These are phyloP conservation scores for Fusarium setosum DNA, from an alignment of 2,329 filamentous ascomycete species.

Conservation along the genomic window DNA sequence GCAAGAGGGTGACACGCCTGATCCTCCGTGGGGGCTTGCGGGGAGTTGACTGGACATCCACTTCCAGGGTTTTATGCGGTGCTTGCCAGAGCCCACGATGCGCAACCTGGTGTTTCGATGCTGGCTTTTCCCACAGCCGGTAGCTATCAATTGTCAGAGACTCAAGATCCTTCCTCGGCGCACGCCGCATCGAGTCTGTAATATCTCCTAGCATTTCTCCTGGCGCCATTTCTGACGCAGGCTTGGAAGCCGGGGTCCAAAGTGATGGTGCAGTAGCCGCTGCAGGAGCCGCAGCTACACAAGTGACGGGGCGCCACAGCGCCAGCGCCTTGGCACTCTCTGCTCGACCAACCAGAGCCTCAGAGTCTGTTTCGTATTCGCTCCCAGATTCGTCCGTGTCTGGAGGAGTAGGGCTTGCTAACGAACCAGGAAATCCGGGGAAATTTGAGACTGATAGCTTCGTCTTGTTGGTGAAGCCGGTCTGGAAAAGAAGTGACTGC, in stretches of 20 bases:
- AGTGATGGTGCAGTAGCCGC: constrained; percentile 34
- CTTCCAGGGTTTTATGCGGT: constrained; percentile 19
- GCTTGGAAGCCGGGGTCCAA: constrained; percentile 35
- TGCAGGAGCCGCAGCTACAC: constrained; percentile 19
- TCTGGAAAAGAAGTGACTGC: constrained; percentile 25
- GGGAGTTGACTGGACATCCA: constrained; percentile 56
- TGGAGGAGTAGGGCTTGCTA: constrained; percentile 58
- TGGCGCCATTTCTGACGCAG: constrained; percentile 14
- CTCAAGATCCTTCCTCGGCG: constrained; percentile 19
- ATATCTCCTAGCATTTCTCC: constrained; percentile 11
- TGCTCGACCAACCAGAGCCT: constrained; percentile 27
- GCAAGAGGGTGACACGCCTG: constrained; percentile 68
- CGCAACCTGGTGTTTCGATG: constrained; percentile 5
- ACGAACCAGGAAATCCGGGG: constrained; percentile 25
- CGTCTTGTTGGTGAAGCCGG: constrained; percentile 23
- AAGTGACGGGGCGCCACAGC: constrained; percentile 36
- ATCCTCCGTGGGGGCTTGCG: constrained; percentile 65
- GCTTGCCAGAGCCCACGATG: constrained; percentile 34
- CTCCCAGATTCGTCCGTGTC: constrained; percentile 59
- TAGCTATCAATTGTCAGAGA: constrained; percentile 38
- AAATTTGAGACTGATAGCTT: constrained; percentile 23
- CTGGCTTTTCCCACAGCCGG: constrained; percentile 34
- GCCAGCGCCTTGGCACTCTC: constrained; percentile 30
- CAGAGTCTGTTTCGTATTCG: constrained; percentile 45
- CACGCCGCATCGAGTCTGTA: constrained; percentile 10